phyloP scores from a whole-genome alignment of 1,139 yeast species.

The Debaryomycetaceae sp. region DNA sequence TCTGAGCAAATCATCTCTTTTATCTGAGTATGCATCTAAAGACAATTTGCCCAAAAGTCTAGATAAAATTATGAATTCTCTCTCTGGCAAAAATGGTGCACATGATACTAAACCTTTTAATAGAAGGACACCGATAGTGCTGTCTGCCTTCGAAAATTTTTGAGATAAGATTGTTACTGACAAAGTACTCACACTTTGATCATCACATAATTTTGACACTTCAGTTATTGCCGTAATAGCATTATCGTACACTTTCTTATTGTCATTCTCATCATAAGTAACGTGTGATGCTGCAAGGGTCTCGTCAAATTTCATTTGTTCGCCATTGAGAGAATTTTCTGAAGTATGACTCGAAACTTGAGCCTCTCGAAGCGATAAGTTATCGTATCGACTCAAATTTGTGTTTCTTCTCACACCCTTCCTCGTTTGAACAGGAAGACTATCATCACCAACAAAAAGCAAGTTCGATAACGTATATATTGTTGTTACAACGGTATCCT shows the following conservation, averaged over 20 bases:
- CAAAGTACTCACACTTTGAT: constrained; percentile 73
- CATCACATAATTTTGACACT: constrained; percentile 66
- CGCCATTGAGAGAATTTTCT: neutral
- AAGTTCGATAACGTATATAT: constrained; percentile 81
- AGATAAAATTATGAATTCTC: constrained; percentile 56
- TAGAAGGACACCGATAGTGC: constrained; percentile 40
- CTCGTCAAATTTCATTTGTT: neutral
- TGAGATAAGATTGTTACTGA: constrained; percentile 83
- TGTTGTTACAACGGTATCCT: constrained; percentile 83
- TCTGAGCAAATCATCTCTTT: constrained; percentile 29
- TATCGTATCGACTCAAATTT: constrained; percentile 16
- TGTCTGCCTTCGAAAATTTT: constrained; percentile 52
- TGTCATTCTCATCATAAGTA: constrained; percentile 29
- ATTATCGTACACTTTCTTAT: constrained; percentile 47
- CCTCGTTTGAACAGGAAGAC: constrained; percentile 18
- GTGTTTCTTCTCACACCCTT: constrained; percentile 25
- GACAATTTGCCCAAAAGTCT: constrained; percentile 43
- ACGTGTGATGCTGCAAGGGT: neutral
- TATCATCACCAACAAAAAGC: constrained; percentile 55
- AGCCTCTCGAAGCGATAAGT: constrained; percentile 13
- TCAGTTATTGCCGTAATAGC: constrained; percentile 72
- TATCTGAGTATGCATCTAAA: constrained; percentile 31
- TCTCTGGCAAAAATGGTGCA: constrained; percentile 55
- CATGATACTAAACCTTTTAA: constrained; percentile 57
- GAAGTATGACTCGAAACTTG: constrained; percentile 7